Percentiles rank a stretch among this genome's conserved stretches.
Conservation (phyloP, 1,139 yeast genomes). For the Blastobotrys serpentis region DNA sequence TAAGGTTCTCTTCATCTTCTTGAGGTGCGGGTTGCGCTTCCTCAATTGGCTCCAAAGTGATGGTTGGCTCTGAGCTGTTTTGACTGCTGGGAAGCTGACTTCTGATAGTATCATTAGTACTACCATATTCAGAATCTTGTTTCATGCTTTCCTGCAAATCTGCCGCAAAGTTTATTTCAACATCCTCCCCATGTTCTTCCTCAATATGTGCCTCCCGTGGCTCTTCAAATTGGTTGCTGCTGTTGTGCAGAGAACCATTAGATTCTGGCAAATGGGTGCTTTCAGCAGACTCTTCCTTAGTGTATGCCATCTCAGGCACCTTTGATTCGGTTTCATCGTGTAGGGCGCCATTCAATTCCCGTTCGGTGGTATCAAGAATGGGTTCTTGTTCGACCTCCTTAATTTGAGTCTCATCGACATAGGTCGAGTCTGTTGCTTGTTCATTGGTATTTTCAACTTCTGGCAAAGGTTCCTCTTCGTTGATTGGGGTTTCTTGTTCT, state of each 20-base stretch:
- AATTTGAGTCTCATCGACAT: no score
- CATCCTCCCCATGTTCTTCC: slow-evolving; percentile 1
- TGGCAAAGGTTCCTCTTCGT: not conserved
- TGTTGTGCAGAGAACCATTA: no score
- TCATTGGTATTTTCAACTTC: no score
- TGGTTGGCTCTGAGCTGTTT: slow-evolving; percentile 4
- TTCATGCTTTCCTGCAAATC: slow-evolving; percentile 12
- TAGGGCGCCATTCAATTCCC: no score
- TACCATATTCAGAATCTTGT: slow-evolving; percentile 6
- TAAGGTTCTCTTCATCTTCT: slow-evolving; percentile 38
- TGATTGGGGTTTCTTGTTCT: not conserved
- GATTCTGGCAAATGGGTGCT: no score
- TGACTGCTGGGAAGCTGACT: not conserved
- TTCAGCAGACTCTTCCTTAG: no score
- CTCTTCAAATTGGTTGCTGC: no score
- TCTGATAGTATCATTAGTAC: slow-evolving; percentile 1
- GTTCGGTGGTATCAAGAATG: no score
- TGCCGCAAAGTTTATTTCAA: slow-evolving; percentile 4
- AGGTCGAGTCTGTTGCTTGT: not conserved
- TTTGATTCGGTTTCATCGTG: no score
- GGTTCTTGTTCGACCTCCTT: no score
- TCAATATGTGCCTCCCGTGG: no score
- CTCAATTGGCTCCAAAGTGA: slow-evolving; percentile 26
- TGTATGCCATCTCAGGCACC: no score
- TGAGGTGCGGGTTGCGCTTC: slow-evolving; percentile 17